Percentiles rank a stretch among this genome's conserved stretches.
Conservation (phyloP, 2,329 filamentous ascomycete species). For the Colletotrichum salicis region DNA sequence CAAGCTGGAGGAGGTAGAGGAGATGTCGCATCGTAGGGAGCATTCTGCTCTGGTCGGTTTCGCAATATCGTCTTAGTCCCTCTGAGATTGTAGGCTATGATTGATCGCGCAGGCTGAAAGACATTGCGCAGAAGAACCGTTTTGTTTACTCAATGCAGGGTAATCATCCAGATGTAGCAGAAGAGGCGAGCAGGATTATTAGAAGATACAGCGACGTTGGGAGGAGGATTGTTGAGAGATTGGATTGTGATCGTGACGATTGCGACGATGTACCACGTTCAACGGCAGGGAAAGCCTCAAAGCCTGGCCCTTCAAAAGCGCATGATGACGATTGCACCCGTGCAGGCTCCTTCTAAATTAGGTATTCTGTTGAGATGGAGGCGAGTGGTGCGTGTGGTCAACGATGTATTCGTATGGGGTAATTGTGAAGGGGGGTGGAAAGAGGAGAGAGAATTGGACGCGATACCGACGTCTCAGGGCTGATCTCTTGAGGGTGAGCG, state of each 20-base stretch:
- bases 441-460: slow-evolving; percentile 5
- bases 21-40: background rate
- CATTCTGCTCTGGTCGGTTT: background rate
- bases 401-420: background rate
- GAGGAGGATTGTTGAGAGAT: slow-evolving; percentile 3
- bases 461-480: slow-evolving; percentile 32
- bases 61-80: background rate
- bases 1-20: slow-evolving; percentile 8
- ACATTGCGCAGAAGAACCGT: slow-evolving; percentile 12
- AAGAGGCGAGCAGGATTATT: background rate
- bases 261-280: slow-evolving; percentile 15
- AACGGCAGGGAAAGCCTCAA: slow-evolving; percentile 5
- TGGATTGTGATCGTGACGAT: slow-evolving; percentile 1
- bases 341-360: background rate
- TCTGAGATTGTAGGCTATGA: slow-evolving; percentile 1
- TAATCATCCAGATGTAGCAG: background rate
- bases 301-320: slow-evolving; percentile 16
- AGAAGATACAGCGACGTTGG: background rate
- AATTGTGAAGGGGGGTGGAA: background rate
- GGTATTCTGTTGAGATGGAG: background rate
- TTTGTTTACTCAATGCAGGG: background rate
- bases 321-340: slow-evolving; percentile 29
- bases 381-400: background rate
- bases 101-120: slow-evolving; percentile 3
- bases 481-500: slow-evolving; percentile 35